These are phyloP conservation scores for Tylopilus orsonianus DNA, from an alignment of 1,284 basidiomycete genomes.

Conservation along the genomic window DNA sequence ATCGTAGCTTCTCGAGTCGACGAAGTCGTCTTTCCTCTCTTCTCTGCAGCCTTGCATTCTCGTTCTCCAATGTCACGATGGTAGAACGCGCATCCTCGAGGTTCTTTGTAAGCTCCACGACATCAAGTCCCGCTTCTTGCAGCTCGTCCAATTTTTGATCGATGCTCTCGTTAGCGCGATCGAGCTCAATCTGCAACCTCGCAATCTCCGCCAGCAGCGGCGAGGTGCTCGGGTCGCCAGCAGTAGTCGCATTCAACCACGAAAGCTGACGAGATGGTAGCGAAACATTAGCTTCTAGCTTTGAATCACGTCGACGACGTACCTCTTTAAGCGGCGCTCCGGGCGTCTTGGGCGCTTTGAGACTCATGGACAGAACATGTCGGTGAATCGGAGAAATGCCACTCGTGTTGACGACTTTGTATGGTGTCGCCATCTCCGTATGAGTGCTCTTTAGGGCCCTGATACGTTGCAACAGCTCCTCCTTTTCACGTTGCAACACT, in stretches of 20 bases:
- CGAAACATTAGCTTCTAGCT: constrained; percentile 6
- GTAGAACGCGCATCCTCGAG: constrained; percentile 66
- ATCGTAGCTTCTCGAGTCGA: constrained; percentile 58
- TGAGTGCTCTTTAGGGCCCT: constrained; percentile 51
- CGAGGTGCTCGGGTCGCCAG: constrained; percentile 48
- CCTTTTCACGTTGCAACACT: constrained; percentile 72
- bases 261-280: constrained; percentile 48
- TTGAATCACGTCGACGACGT: constrained; percentile 27
- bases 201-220: constrained; percentile 65
- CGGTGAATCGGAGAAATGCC: constrained; percentile 72
- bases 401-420: constrained; percentile 49
- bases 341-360: constrained; percentile 70
- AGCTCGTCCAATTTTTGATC: constrained; percentile 84
- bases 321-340: constrained; percentile 77
- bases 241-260: constrained; percentile 62
- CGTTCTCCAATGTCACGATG: constrained; percentile 61
- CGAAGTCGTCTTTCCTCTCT: constrained; percentile 62
- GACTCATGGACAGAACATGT: constrained; percentile 64
- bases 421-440: constrained; percentile 54
- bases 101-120: constrained; percentile 65
- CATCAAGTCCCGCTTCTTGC: constrained; percentile 72
- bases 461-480: constrained; percentile 69
- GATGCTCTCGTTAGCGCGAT: constrained; percentile 75
- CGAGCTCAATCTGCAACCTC: constrained; percentile 68
- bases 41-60: constrained; percentile 59